Conservation (phyloP, 345 rosid genomes). For the Luvunga scandens region DNA sequence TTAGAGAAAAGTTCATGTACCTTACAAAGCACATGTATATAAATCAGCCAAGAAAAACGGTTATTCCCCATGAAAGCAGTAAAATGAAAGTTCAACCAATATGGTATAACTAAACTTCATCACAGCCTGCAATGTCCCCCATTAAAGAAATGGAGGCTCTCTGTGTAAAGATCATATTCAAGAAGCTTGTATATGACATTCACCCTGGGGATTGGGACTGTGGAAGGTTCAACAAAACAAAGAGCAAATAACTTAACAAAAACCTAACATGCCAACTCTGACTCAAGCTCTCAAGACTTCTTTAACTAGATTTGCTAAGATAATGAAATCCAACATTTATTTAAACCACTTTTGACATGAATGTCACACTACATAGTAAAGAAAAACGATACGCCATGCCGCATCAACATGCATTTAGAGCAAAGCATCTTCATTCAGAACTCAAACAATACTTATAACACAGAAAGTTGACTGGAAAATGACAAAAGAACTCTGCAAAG, state of each 20-base stretch:
- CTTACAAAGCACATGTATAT: not conserved
- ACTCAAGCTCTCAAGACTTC: not conserved
- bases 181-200: not conserved
- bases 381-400: not conserved
- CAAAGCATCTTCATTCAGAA: not conserved
- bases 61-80: not conserved
- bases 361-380: not conserved
- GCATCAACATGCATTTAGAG: not conserved
- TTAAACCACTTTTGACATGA: not conserved
- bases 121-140: not conserved
- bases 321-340: not conserved
- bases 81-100: not conserved
- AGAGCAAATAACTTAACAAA: not conserved
- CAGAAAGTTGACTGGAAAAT: not conserved
- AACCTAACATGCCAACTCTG: not conserved
- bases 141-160: not conserved
- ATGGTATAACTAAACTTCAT: not conserved
- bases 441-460: not conserved
- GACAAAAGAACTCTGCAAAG: not conserved
- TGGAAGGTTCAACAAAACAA: not conserved
- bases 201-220: not conserved
- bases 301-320: not conserved
- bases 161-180: not conserved
- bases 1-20: not conserved
- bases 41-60: slow-evolving; percentile 1